phyloP scores from a whole-genome alignment of 768 basidiomycete genomes.

The Tulasnella sp. region DNA sequence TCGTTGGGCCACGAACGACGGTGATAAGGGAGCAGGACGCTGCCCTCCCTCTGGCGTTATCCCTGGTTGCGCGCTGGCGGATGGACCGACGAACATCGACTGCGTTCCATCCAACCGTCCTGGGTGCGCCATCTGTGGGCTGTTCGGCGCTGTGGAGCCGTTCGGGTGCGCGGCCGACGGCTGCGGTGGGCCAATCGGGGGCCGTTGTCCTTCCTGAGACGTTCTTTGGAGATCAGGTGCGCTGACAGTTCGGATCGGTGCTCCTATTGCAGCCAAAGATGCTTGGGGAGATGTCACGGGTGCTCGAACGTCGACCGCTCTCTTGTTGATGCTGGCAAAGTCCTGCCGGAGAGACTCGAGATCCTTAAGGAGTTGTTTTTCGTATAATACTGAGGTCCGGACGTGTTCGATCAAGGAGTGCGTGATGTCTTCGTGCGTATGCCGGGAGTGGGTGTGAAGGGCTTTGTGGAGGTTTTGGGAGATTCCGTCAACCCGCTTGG shows the following conservation, averaged over 20 bases:
- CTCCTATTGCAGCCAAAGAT: neutral
- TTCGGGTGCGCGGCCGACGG: neutral
- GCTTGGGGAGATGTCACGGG: constrained; percentile 51
- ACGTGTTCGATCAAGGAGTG: constrained; percentile 89
- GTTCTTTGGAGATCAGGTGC: neutral
- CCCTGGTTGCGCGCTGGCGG: constrained; percentile 35
- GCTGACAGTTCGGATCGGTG: neutral
- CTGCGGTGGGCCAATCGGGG: neutral
- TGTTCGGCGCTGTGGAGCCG: neutral
- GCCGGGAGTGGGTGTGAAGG: constrained; percentile 75
- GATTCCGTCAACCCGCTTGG: constrained; percentile 84
- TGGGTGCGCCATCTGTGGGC: constrained; percentile 5
- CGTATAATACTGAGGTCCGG: constrained; percentile 86
- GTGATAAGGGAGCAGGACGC: neutral
- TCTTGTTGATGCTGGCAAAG: constrained; percentile 44
- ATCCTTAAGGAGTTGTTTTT: constrained; percentile 82
- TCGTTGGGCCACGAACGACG: constrained; percentile 12
- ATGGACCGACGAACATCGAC: constrained; percentile 70
- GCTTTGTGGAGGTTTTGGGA: constrained; percentile 90
- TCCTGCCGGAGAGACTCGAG: constrained; percentile 80
- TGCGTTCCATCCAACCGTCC: constrained; percentile 70
- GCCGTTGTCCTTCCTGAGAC: neutral
- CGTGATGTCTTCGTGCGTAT: constrained; percentile 88
- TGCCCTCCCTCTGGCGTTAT: neutral
- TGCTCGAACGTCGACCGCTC: constrained; percentile 39